Conservation (phyloP, 768 basidiomycete species). For the Lentinula aciculospora region DNA sequence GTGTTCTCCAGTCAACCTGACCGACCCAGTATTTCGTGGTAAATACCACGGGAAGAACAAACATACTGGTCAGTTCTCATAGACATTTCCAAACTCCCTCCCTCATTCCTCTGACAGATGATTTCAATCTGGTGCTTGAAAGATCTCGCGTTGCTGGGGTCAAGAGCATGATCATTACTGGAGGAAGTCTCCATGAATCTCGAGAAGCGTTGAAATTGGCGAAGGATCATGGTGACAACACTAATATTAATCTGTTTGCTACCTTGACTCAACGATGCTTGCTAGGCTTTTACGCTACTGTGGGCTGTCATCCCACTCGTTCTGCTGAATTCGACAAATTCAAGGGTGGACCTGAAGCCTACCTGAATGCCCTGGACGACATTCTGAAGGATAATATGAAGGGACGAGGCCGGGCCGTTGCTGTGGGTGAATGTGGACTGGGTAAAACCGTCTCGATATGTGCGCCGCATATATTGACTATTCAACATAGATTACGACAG, state of each 20-base stretch:
- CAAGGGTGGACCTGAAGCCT: constrained; percentile 51
- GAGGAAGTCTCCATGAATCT: constrained; percentile 64
- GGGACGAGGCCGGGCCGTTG: constrained; percentile 56
- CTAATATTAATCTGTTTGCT: not conserved
- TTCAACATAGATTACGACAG: constrained; percentile 69
- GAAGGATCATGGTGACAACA: constrained; percentile 36
- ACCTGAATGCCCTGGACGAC: constrained; percentile 52
- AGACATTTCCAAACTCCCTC: not conserved
- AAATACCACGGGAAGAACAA: constrained; percentile 41
- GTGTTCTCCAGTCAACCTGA: constrained; percentile 38
- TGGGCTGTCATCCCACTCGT: constrained; percentile 79
- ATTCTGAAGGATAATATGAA: constrained; percentile 44
- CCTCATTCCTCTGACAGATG: constrained; percentile 34
- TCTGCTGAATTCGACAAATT: constrained; percentile 60
- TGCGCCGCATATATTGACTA: not conserved
- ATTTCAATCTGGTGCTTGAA: constrained; percentile 51
- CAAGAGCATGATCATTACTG: constrained; percentile 70
- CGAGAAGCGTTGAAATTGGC: constrained; percentile 57
- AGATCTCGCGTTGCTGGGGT: constrained; percentile 59
- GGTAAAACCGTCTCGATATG: constrained; percentile 38
- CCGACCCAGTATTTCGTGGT: constrained; percentile 54
- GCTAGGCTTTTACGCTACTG: constrained; percentile 63
- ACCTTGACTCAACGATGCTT: not conserved
- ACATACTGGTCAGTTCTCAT: constrained; percentile 36
- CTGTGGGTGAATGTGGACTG: constrained; percentile 77